Evolutionary conservation across 371 early-diverging fungal species (phyloP).

Genomic region (Funneliformis caledonium): DNA sequence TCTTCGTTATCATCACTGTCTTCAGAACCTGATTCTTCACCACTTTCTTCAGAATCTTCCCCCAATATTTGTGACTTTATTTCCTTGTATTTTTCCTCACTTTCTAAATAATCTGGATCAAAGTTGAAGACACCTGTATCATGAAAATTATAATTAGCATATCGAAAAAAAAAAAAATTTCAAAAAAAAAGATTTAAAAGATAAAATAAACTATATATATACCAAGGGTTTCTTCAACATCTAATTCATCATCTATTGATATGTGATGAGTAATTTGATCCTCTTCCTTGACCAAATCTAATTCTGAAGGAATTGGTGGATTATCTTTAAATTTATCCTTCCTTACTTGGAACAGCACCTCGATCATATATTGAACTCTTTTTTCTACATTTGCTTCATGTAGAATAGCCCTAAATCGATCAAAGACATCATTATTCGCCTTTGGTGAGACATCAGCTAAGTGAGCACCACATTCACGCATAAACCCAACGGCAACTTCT

Average conservation of each 20-base stretch:
- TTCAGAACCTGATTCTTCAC: slow-evolving; percentile 51
- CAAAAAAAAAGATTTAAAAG: neutral
- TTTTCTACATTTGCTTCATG: slow-evolving; percentile 95
- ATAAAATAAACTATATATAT: slow-evolving; percentile 19
- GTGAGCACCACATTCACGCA: slow-evolving; percentile 89
- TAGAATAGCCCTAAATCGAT: slow-evolving; percentile 89
- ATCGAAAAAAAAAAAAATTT: neutral
- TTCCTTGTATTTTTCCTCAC: slow-evolving; percentile 81
- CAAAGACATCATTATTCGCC: slow-evolving; percentile 89
- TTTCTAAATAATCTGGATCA: slow-evolving; percentile 82
- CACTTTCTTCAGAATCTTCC: slow-evolving; percentile 58
- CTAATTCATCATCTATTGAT: slow-evolving; percentile 83
- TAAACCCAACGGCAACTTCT: slow-evolving; percentile 96
- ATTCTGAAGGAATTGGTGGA: slow-evolving; percentile 71
- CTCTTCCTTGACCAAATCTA: slow-evolving; percentile 95
- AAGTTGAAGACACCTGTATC: slow-evolving; percentile 70
- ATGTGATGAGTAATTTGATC: slow-evolving; percentile 94
- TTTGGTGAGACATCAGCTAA: slow-evolving; percentile 79
- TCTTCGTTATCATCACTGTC: slow-evolving; percentile 64
- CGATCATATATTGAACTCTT: slow-evolving; percentile 97
- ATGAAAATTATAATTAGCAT: neutral
- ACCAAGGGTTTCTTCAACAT: slow-evolving; percentile 80
- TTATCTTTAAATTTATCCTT: slow-evolving; percentile 94
- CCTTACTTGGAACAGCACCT: slow-evolving; percentile 94
- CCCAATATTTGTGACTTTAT: slow-evolving; percentile 92